phyloP scores from a whole-genome alignment of 768 basidiomycete genomes.

The Termitomyces bulborhizus region DNA sequence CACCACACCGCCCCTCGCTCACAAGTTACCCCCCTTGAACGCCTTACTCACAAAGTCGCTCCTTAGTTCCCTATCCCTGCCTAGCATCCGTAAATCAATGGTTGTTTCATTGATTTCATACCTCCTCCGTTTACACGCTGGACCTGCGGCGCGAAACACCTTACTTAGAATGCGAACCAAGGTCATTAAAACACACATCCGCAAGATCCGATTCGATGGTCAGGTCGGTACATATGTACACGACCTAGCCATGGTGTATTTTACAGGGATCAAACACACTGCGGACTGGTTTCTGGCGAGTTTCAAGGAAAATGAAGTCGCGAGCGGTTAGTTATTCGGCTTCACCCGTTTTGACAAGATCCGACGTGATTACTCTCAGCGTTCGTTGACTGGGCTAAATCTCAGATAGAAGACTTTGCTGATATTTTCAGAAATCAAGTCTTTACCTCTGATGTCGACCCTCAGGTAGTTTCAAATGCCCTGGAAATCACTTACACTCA shows the following conservation, averaged over 20 bases:
- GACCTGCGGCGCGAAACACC: slow-evolving; percentile 71
- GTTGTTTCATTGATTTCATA: slow-evolving; percentile 68
- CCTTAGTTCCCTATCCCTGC: slow-evolving; percentile 65
- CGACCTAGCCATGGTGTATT: slow-evolving; percentile 83
- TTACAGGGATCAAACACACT: slow-evolving; percentile 94
- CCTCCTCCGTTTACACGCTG: slow-evolving; percentile 69
- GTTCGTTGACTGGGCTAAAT: slow-evolving; percentile 92
- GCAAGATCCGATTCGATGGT: slow-evolving; percentile 88
- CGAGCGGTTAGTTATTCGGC: slow-evolving; percentile 64
- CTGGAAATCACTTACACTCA: slow-evolving; percentile 71
- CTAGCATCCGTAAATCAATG: slow-evolving; percentile 70
- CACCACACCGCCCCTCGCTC: slow-evolving; percentile 43
- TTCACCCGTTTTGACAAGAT: neutral
- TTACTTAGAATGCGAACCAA: slow-evolving; percentile 77
- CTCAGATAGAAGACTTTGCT: slow-evolving; percentile 76
- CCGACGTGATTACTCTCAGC: slow-evolving; percentile 38
- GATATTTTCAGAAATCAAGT: slow-evolving; percentile 89
- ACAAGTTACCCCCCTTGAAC: slow-evolving; percentile 63
- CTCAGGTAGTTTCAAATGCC: slow-evolving; percentile 69
- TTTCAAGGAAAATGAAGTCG: slow-evolving; percentile 92
- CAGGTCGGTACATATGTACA: slow-evolving; percentile 80
- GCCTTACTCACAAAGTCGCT: slow-evolving; percentile 64
- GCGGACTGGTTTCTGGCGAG: slow-evolving; percentile 97
- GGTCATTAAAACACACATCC: slow-evolving; percentile 69
- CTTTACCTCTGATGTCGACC: slow-evolving; percentile 74